phyloP scores from a whole-genome alignment of 1,139 yeast species.

The Blastobotrys buckinghamii region DNA sequence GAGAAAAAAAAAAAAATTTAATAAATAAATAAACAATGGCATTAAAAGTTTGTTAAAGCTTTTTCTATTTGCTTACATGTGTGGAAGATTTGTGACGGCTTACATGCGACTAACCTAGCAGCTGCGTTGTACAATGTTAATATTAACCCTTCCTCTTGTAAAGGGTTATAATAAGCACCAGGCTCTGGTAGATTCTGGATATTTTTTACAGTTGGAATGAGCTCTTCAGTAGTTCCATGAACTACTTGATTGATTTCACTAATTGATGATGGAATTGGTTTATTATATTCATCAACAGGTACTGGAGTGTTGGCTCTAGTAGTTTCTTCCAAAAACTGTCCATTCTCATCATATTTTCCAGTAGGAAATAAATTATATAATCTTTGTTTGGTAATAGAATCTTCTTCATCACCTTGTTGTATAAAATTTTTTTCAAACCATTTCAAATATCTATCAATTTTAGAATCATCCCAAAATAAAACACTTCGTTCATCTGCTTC shows the following conservation, averaged over 20 bases:
- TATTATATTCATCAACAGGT: conserved; percentile 4
- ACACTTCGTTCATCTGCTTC: conserved; percentile 27
- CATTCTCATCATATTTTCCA: conserved; percentile 15
- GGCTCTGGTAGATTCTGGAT: conserved; percentile 9
- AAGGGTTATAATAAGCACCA: conserved; percentile 17
- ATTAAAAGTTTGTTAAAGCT: not conserved
- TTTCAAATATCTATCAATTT: conserved; percentile 26
- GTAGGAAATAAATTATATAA: conserved; percentile 22
- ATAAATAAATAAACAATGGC: not conserved
- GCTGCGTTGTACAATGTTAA: conserved; percentile 14
- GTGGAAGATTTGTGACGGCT: conserved; percentile 8
- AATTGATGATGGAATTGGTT: conserved; percentile 17
- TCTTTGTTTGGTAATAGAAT: conserved; percentile 13
- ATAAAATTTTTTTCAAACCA: conserved; percentile 28
- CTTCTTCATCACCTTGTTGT: not conserved
- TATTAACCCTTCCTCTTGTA: not conserved
- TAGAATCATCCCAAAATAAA: conserved; percentile 27
- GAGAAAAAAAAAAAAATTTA: not conserved
- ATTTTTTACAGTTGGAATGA: not conserved
- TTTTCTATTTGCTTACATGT: conserved; percentile 5
- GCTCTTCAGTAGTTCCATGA: conserved; percentile 10
- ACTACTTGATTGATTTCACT: conserved; percentile 18
- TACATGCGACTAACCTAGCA: conserved; percentile 14
- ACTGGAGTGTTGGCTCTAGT: conserved; percentile 2
- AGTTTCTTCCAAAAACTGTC: conserved; percentile 2